These are phyloP conservation scores for Paramecium pentaurelia DNA, from an alignment of 73 alveolate genomes.

Conservation along the genomic window DNA sequence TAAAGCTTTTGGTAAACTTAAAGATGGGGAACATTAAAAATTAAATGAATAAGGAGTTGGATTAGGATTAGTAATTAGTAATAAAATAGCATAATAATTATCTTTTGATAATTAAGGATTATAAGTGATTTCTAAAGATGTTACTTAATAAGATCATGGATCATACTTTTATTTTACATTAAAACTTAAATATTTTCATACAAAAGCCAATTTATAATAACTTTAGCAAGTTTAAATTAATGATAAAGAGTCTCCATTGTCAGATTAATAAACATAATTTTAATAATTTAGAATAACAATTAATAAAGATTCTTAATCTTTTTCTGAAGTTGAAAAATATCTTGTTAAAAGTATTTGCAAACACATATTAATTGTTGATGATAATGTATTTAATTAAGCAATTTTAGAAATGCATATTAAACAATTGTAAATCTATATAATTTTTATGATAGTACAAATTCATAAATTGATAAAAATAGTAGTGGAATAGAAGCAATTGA, in stretches of 20 bases:
- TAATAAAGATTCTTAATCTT: not conserved
- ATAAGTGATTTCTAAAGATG: not conserved
- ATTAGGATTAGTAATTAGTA: conserved; percentile 1
- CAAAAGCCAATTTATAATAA: not conserved
- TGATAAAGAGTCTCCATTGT: not conserved
- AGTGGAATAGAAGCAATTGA: conserved; percentile 26
- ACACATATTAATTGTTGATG: not conserved
- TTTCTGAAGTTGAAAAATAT: not conserved
- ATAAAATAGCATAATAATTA: not conserved
- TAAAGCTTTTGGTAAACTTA: conserved; percentile 56
- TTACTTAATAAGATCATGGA: not conserved
- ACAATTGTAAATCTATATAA: not conserved
- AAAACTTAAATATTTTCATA: not conserved
- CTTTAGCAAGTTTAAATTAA: not conserved
- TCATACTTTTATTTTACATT: not conserved
- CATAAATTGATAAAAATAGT: not conserved
- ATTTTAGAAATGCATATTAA: not conserved
- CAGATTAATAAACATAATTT: not conserved
- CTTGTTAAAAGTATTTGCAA: not conserved
- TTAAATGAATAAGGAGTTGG: conserved; percentile 36
- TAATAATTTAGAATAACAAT: not conserved
- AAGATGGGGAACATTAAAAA: not conserved
- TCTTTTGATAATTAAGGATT: not conserved
- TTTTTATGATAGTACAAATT: not conserved
- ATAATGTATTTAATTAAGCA: not conserved